A percentile compares a stretch with the other conserved stretches of the same genome.
phyloP scores from a whole-genome alignment of 768 basidiomycete genomes.

The Mycena venus region DNA sequence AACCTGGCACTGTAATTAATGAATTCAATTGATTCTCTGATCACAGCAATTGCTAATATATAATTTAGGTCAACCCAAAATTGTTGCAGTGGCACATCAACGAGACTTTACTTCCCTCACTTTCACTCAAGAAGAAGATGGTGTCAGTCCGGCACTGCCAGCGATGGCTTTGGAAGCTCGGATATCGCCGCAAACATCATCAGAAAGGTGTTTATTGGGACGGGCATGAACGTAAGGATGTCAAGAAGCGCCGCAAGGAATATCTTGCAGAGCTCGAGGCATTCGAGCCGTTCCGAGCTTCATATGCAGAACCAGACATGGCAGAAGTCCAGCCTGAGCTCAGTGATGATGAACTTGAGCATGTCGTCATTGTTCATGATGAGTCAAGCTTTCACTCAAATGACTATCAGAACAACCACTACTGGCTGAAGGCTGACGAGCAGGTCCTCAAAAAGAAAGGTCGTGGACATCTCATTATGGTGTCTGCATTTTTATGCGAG shows the following conservation, averaged over 20 bases:
- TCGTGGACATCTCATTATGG: slow-evolving; percentile 34
- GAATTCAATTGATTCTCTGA: no score
- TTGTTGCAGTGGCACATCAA: not conserved
- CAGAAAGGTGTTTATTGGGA: slow-evolving; percentile 4
- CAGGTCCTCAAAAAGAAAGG: slow-evolving; percentile 37
- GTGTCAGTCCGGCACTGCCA: not conserved
- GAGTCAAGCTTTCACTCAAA: slow-evolving; percentile 5
- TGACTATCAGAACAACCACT: slow-evolving; percentile 2
- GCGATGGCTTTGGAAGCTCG: slow-evolving; percentile 6
- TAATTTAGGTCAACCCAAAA: not conserved
- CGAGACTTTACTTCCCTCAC: not conserved
- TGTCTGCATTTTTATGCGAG: slow-evolving; percentile 37
- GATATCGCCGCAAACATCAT: not conserved
- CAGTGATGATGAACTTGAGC: not conserved
- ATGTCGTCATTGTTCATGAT: slow-evolving; percentile 2
- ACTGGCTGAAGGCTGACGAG: slow-evolving; percentile 31
- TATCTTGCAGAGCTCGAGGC: not conserved
- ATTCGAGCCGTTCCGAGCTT: not conserved
- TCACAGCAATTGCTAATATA: not conserved
- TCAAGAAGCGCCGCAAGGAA: not conserved
- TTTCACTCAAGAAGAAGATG: not conserved
- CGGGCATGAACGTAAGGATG: slow-evolving; percentile 9
- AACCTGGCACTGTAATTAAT: not conserved
- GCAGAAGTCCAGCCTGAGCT: not conserved
- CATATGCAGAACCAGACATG: not conserved